These are phyloP conservation scores for Aurifilum marmelostoma DNA, from an alignment of 2,329 filamentous ascomycete species.

Conservation along the genomic window DNA sequence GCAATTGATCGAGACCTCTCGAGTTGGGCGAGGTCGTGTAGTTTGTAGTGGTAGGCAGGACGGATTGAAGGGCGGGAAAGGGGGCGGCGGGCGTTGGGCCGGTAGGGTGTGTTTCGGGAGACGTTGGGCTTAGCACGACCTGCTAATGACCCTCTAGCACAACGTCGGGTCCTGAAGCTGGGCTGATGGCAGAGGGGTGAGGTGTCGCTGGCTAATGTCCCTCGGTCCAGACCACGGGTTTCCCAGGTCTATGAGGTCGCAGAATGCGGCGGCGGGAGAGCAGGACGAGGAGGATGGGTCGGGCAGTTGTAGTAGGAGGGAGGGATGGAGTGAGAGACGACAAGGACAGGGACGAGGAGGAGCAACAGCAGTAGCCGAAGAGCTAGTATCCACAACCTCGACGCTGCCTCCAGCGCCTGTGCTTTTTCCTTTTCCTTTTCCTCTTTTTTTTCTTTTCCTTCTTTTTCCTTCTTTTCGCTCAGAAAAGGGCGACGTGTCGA, in stretches of 20 bases:
- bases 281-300: background rate
- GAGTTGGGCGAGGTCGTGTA: background rate
- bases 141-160: background rate
- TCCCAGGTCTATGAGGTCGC: conserved; percentile 4
- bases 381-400: conserved; percentile 18
- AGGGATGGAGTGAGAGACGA: background rate
- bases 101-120: conserved; percentile 23
- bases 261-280: background rate
- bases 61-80: conserved; percentile 11
- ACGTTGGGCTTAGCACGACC: conserved; percentile 6
- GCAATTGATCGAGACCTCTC: conserved; percentile 18
- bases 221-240: conserved; percentile 18
- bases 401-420: conserved; percentile 20
- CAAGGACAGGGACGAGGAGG: background rate
- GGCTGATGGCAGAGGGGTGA: background rate
- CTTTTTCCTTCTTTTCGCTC: background rate
- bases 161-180: background rate
- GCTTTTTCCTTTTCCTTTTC: background rate
- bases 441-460: background rate
- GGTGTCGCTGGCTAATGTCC: conserved; percentile 11
- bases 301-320: conserved; percentile 12
- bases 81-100: conserved; percentile 21
- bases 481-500: background rate
- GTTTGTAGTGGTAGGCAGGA: conserved; percentile 2
- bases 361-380: conserved; percentile 5